phyloP scores from a whole-genome alignment of 1,139 yeast species.

The Hyphopichia buzzinii region DNA sequence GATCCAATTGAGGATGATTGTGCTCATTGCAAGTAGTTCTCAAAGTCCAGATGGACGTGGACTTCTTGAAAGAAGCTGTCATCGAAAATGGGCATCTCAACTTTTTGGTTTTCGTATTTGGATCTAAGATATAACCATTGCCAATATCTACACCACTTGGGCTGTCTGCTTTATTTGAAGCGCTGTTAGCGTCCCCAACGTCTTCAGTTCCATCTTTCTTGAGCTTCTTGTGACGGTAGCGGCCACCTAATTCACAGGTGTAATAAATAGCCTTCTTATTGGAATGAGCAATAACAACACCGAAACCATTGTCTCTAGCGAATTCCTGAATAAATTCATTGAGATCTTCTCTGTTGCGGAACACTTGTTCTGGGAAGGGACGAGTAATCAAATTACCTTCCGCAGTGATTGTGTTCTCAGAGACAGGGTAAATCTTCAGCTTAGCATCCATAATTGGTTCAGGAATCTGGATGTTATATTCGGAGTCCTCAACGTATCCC shows the following conservation, averaged over 20 bases:
- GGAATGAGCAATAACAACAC: constrained; percentile 59
- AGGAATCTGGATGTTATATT: constrained; percentile 48
- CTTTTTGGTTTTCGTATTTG: constrained; percentile 49
- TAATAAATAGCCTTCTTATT: constrained; percentile 59
- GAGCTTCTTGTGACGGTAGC: constrained; percentile 53
- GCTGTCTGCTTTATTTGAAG: constrained; percentile 14
- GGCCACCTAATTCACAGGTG: constrained; percentile 61
- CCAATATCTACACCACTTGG: constrained; percentile 24
- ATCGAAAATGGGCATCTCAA: constrained; percentile 57
- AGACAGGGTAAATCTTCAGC: constrained; percentile 46
- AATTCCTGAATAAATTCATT: constrained; percentile 56
- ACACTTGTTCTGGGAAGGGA: constrained; percentile 54
- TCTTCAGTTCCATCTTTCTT: constrained; percentile 26
- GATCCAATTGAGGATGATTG: constrained; percentile 59
- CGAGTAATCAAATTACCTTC: constrained; percentile 54
- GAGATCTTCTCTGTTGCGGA: constrained; percentile 48
- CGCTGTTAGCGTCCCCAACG: constrained; percentile 8
- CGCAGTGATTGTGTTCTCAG: constrained; percentile 46
- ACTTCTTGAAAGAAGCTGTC: constrained; percentile 55
- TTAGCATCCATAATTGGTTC: constrained; percentile 47
- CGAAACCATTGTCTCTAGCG: constrained; percentile 58
- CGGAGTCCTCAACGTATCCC: constrained; percentile 29
- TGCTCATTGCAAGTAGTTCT: constrained; percentile 57
- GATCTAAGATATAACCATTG: constrained; percentile 40
- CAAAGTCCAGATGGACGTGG: constrained; percentile 51